phyloP scores from a whole-genome alignment of 148 eudicot species.

The Gaultheria prostrata region DNA sequence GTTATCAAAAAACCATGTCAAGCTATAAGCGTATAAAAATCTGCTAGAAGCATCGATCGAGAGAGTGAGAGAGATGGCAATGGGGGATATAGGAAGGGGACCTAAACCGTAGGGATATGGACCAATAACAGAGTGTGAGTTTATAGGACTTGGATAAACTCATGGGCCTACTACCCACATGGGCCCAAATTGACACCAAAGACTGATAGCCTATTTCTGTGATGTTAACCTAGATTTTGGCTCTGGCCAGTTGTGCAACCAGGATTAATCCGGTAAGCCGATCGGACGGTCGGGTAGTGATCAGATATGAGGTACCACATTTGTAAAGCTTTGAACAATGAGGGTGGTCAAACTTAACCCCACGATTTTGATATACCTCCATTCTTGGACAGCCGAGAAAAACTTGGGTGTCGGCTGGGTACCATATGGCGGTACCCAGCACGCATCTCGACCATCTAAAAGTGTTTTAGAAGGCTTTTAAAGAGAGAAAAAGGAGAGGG shows the following conservation, averaged over 20 bases:
- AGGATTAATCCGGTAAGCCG: not conserved
- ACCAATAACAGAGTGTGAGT: conserved; percentile 18
- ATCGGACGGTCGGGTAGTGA: not conserved
- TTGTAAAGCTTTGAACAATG: not conserved
- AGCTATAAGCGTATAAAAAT: not conserved
- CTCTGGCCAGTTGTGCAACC: not conserved
- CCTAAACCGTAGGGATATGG: conserved; percentile 21
- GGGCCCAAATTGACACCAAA: conserved; percentile 22
- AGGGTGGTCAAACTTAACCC: too few species aligned
- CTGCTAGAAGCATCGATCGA: not conserved
- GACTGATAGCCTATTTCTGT: not conserved
- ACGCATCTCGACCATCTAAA: too few species aligned
- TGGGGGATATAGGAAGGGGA: conserved; percentile 4
- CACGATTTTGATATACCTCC: too few species aligned
- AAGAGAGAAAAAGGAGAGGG: too few species aligned
- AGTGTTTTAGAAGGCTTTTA: too few species aligned
- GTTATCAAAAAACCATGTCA: too few species aligned
- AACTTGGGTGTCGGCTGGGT: too few species aligned
- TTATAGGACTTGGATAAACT: conserved; percentile 18
- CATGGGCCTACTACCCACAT: conserved; percentile 20
- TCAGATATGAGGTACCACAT: not conserved
- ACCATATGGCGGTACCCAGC: too few species aligned
- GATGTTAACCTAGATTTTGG: not conserved
- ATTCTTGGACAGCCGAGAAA: too few species aligned
- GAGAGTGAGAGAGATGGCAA: not conserved